Evolutionary conservation across 768 basidiomycete species (phyloP).

Genomic region (Hortiboletus flavorubellus): DNA sequence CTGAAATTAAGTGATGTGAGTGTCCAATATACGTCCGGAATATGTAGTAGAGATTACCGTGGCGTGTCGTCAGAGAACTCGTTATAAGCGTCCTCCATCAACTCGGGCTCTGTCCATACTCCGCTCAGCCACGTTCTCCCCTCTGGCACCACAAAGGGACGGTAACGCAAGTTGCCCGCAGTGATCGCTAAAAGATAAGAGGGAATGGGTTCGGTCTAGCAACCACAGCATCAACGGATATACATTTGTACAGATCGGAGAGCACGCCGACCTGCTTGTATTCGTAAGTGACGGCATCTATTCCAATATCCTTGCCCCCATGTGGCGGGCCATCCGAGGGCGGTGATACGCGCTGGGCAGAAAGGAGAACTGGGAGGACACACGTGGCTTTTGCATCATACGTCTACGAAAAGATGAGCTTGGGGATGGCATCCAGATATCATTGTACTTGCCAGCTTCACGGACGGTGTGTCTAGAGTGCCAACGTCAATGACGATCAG

Average conservation of each 20-base stretch:
- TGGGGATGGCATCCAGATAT: background rate
- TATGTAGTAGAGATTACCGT: constrained; percentile 41
- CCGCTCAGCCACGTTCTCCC: constrained; percentile 80
- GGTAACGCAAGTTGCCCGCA: constrained; percentile 76
- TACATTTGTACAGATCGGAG: background rate
- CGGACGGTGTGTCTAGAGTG: constrained; percentile 71
- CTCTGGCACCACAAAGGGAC: constrained; percentile 51
- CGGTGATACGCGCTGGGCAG: constrained; percentile 78
- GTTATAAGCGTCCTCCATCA: constrained; percentile 73
- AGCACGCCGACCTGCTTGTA: constrained; percentile 66
- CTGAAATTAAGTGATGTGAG: constrained; percentile 36
- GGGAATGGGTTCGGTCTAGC: constrained; percentile 81
- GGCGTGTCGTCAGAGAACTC: constrained; percentile 89
- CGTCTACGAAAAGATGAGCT: constrained; percentile 43
- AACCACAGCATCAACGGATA: background rate
- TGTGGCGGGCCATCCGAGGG: constrained; percentile 66
- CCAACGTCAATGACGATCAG: background rate
- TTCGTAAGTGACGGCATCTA: constrained; percentile 67
- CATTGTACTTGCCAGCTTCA: constrained; percentile 64
- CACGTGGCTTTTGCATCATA: constrained; percentile 79
- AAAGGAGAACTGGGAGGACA: constrained; percentile 82
- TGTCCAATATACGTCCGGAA: no score
- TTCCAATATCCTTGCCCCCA: constrained; percentile 69
- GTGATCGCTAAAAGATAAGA: constrained; percentile 94
- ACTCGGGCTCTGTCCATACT: constrained; percentile 87